Percentiles rank a stretch among this genome's conserved stretches.
phyloP scores from a whole-genome alignment of 495 filamentous ascomycete species.

The Beverwykella pulmonaria region DNA sequence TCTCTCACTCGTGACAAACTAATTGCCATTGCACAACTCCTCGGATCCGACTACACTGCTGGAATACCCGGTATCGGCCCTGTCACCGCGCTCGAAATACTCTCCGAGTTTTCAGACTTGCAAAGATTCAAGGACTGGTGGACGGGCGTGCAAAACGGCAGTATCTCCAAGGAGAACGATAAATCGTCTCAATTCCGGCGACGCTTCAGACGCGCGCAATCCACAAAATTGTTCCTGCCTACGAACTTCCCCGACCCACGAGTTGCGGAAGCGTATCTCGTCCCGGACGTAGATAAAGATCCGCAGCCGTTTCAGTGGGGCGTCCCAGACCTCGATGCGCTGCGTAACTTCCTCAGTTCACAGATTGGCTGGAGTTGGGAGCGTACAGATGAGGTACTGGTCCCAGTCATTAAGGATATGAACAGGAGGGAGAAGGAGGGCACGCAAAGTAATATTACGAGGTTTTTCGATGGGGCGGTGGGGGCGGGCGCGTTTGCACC shows the following conservation, averaged over 20 bases:
- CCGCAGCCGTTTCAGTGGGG: constrained; percentile 89
- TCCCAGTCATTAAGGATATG: constrained; percentile 94
- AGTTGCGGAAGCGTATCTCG: constrained; percentile 78
- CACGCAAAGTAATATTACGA: constrained; percentile 94
- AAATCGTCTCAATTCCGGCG: constrained; percentile 66
- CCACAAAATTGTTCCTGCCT: constrained; percentile 82
- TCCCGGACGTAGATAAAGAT: constrained; percentile 80
- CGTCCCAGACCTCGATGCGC: constrained; percentile 83
- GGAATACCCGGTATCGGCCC: constrained; percentile 87
- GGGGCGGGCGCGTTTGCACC: constrained; percentile 75
- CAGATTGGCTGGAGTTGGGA: constrained; percentile 92
- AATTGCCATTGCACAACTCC: constrained; percentile 82
- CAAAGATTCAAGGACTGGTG: constrained; percentile 85
- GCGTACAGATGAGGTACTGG: constrained; percentile 88
- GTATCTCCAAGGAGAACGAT: constrained; percentile 57
- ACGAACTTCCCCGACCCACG: constrained; percentile 72
- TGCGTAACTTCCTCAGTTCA: constrained; percentile 85
- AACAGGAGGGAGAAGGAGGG: constrained; percentile 83
- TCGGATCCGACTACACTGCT: constrained; percentile 94
- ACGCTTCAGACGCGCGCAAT: constrained; percentile 68
- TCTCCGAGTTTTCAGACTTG: constrained; percentile 79
- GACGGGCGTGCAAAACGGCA: constrained; percentile 68
- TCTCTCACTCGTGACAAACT: constrained; percentile 79
- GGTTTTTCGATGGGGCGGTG: constrained; percentile 70
- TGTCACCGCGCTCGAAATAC: constrained; percentile 87